These are phyloP conservation scores for Talaromyces marneffei DNA, from an alignment of 2,329 filamentous ascomycete species.

Conservation along the genomic window DNA sequence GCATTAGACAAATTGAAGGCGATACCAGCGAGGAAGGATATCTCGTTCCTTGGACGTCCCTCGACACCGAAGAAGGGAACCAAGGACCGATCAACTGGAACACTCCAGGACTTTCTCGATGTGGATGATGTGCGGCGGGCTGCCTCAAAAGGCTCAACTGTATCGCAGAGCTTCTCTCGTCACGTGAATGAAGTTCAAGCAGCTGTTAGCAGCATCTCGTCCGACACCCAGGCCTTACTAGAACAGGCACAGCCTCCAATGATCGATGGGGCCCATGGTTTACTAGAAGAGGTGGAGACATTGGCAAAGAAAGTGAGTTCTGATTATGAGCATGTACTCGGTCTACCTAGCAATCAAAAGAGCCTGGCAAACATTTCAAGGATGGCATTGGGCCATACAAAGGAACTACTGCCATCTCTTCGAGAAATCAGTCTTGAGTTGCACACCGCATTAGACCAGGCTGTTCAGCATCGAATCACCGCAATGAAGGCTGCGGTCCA, in stretches of 20 bases:
- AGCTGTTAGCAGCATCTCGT: constrained; percentile 54
- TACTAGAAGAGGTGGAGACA: constrained; percentile 79
- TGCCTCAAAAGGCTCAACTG: constrained; percentile 56
- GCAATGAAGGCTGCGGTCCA: constrained; percentile 60
- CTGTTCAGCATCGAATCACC: constrained; percentile 61
- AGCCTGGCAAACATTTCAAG: constrained; percentile 57
- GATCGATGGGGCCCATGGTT: constrained; percentile 58
- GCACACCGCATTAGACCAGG: constrained; percentile 42
- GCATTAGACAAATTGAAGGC: constrained; percentile 33
- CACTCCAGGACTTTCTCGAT: constrained; percentile 71
- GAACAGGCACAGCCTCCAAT: constrained; percentile 46
- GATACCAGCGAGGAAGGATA: constrained; percentile 41
- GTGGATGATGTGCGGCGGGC: constrained; percentile 66
- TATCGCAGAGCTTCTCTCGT: constrained; percentile 54
- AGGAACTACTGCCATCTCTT: constrained; percentile 58
- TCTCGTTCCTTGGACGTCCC: constrained; percentile 36
- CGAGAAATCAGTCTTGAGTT: constrained; percentile 53
- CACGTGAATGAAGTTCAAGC: constrained; percentile 59
- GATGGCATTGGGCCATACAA: constrained; percentile 58
- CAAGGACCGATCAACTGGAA: constrained; percentile 48
- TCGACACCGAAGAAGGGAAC: constrained; percentile 35
- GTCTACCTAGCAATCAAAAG: constrained; percentile 62
- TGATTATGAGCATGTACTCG: constrained; percentile 73
- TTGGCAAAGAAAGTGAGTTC: constrained; percentile 79
- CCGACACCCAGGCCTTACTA: constrained; percentile 43